A percentile compares a stretch with the other conserved stretches of the same genome.
Conservation (phyloP, 2,329 filamentous ascomycete species). For the Penicillium sp. region DNA sequence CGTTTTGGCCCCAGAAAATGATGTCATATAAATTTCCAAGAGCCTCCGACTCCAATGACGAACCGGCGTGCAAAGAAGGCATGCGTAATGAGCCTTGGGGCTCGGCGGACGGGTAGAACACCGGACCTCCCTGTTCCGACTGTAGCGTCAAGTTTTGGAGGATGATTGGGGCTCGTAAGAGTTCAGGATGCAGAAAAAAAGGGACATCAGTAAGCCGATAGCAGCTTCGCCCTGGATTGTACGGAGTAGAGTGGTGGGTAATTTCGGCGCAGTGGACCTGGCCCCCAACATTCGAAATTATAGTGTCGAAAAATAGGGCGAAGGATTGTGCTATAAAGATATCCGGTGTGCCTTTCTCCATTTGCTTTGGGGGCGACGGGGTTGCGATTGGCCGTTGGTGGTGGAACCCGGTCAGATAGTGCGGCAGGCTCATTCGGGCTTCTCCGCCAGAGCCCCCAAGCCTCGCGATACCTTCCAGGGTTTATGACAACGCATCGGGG, state of each 20-base stretch:
- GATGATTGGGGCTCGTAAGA: too few species aligned
- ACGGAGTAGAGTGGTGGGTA: not conserved
- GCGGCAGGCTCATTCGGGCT: not conserved
- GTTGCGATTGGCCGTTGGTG: conserved; percentile 6
- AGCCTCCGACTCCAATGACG: not conserved
- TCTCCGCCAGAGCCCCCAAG: not conserved
- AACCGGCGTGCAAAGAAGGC: not conserved
- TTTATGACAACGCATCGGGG: not conserved
- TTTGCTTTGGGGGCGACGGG: conserved; percentile 7
- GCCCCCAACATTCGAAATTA: not conserved
- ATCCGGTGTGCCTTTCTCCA: not conserved
- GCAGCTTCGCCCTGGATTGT: not conserved
- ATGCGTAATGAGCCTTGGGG: not conserved
- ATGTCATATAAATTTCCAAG: not conserved
- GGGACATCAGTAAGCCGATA: not conserved
- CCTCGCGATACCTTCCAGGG: not conserved
- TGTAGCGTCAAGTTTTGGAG: not conserved
- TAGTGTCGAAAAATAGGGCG: not conserved
- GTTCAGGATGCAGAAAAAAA: not conserved
- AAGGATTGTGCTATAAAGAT: not conserved
- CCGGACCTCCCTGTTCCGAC: not conserved
- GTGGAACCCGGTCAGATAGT: conserved; percentile 2
- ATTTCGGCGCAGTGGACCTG: not conserved
- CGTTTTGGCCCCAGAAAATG: not conserved
- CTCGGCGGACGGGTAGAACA: not conserved